Conservation (phyloP, 345 rosid genomes). For the Excoecaria agallocha region DNA sequence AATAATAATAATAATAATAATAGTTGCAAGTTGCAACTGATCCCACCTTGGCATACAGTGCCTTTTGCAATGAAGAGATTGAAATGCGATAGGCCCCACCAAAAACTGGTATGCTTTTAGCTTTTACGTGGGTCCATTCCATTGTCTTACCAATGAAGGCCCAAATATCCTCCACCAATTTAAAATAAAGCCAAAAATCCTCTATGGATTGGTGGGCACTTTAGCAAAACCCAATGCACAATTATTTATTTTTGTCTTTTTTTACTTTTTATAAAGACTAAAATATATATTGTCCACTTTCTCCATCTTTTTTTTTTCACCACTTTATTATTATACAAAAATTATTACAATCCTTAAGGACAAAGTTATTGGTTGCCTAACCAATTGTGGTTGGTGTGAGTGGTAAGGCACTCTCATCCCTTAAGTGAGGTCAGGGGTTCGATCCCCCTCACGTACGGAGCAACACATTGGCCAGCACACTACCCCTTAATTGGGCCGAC, state of each 20-base stretch:
- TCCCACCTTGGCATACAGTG: too few species aligned
- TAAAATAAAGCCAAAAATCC: not conserved
- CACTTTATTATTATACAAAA: not conserved
- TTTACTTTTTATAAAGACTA: not conserved
- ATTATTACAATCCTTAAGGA: conserved; percentile 11
- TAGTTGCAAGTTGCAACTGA: too few species aligned
- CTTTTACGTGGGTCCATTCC: not conserved
- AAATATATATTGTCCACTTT: not conserved
- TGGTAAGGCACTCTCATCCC: too few species aligned
- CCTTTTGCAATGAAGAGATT: not conserved
- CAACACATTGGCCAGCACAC: too few species aligned
- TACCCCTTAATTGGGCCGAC: too few species aligned
- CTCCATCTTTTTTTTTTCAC: too few species aligned
- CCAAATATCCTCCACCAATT: not conserved
- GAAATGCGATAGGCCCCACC: not conserved
- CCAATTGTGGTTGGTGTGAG: too few species aligned
- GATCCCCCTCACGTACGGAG: too few species aligned
- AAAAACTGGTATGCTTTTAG: not conserved
- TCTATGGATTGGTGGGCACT: not conserved
- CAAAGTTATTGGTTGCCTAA: conserved; percentile 17
- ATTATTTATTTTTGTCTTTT: conserved; percentile 20
- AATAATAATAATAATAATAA: too few species aligned
- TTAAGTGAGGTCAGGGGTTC: too few species aligned
- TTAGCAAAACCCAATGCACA: too few species aligned
- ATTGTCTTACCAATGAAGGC: not conserved